Evolutionary conservation across 2,329 filamentous ascomycete genomes (phyloP), one percentile per base, ranked within the genome.

Genomic region (Penicillium sp.): DNA sequence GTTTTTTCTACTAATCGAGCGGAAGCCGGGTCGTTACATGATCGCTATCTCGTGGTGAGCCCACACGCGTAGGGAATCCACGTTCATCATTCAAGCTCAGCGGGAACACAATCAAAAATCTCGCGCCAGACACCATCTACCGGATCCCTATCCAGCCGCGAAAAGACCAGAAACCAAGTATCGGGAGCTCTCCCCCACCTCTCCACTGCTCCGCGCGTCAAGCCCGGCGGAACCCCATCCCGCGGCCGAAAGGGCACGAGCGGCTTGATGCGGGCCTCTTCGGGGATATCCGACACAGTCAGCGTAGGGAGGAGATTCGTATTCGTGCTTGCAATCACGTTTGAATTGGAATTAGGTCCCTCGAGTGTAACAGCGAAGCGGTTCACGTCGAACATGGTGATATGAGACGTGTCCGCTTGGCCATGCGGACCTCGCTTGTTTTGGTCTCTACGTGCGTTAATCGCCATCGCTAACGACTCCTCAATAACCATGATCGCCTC

Each of bases 401-500:
- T 11, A 15, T 21, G 3, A 7, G 41, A 49, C 30, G 29, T n/a
- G 9, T 45, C 15, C n/a, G 45, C 21, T 3, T 50, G 17, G 19
- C 1, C 19, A 11, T 7, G 13, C 19, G 26, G 9, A 4, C 8
- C 9, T 15, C 13, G 11, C 9, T 38, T 7, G 8, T 9, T n/a
- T 7, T 7, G 44, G 3, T 23, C 29, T 19, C 56, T 26, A 19
- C 21, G 38, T 21, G 56, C 31, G 5, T 47, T 64, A 3, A 58
- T 50, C 13, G 44, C 53, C 52, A 58, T 66, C 1, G 63, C 67
- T 2, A 64, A 56, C n/a, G 41, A 66, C 57, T 76, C 74, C 59
- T 77, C 75, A 3, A 76, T 19, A n/a, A 58, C 60, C 45, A 76
- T 74, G 17, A 77, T 60, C 5, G 46, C 61, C 58, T 75, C 67